phyloP scores from a whole-genome alignment of 352 stramenopile genomes.

The Pythium phragmiticola region DNA sequence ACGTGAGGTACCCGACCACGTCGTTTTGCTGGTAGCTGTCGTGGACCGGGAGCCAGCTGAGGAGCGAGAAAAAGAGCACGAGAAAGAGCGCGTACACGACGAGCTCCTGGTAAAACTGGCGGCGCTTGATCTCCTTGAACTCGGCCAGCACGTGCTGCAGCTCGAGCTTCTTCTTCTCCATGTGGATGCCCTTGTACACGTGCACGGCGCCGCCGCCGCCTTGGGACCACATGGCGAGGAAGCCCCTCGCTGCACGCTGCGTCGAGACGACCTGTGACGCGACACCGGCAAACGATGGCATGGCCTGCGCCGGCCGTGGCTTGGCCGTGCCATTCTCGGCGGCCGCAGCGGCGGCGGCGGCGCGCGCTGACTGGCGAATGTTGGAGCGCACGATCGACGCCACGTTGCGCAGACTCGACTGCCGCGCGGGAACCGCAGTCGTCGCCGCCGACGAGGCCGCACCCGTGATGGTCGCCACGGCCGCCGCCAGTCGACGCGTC shows the following conservation, averaged over 20 bases:
- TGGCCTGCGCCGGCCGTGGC: slow-evolving; percentile 7
- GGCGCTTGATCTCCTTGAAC: slow-evolving; percentile 87
- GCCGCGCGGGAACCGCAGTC: slow-evolving; percentile 14
- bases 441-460: not conserved
- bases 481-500: not conserved
- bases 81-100: slow-evolving; percentile 85
- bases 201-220: slow-evolving; percentile 42
- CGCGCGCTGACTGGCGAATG: slow-evolving; percentile 38
- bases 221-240: slow-evolving; percentile 76
- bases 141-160: slow-evolving; percentile 67
- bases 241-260: slow-evolving; percentile 63
- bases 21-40: slow-evolving; percentile 86
- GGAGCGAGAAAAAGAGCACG: slow-evolving; percentile 70
- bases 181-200: slow-evolving; percentile 83
- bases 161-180: slow-evolving; percentile 90
- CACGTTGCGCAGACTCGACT: slow-evolving; percentile 63
- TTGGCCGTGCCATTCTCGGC: slow-evolving; percentile 1
- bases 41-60: slow-evolving; percentile 77
- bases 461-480: not conserved
- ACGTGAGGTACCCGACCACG: slow-evolving; percentile 74
- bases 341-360: not conserved
- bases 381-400: slow-evolving; percentile 61
- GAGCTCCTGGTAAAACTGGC: slow-evolving; percentile 88
- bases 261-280: slow-evolving; percentile 75
- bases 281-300: slow-evolving; percentile 62